Conservation (phyloP, 2,329 filamentous ascomycete genomes). For the Fusarium chaquense region DNA sequence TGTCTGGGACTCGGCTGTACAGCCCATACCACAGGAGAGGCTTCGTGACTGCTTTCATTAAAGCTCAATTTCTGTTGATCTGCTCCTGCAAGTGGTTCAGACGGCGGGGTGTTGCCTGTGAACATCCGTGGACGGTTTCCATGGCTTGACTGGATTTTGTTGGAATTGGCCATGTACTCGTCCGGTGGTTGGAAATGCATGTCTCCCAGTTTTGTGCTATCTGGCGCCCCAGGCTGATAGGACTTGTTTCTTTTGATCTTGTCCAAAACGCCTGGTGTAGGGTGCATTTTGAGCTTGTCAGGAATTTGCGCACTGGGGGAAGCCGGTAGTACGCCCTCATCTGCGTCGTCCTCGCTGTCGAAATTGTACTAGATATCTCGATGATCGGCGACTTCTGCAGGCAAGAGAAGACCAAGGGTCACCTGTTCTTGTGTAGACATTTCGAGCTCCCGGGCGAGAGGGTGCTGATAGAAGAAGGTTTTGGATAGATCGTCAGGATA, state of each 20-base stretch:
- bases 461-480: constrained; percentile 54
- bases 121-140: constrained; percentile 29
- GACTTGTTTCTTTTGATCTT: constrained; percentile 48
- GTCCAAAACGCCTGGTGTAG: constrained; percentile 45
- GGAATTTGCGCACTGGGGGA: constrained; percentile 52
- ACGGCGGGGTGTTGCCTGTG: constrained; percentile 46
- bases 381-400: constrained; percentile 48
- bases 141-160: constrained; percentile 11
- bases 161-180: constrained; percentile 1
- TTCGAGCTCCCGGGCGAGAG: constrained; percentile 50
- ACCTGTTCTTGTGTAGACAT: constrained; percentile 48
- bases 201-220: constrained; percentile 8
- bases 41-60: constrained; percentile 5
- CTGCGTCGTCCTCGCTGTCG: constrained; percentile 51
- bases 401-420: constrained; percentile 52
- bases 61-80: constrained; percentile 1
- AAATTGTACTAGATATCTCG: constrained; percentile 55
- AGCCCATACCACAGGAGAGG: neutral
- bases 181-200: neutral
- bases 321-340: constrained; percentile 42
- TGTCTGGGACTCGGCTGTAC: neutral
- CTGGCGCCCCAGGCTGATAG: constrained; percentile 38
- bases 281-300: constrained; percentile 43
- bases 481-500: constrained; percentile 53
- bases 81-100: constrained; percentile 26